A percentile compares a stretch with the other conserved stretches of the same genome.
These are phyloP conservation scores for Aspergillus conjunctus DNA, from an alignment of 495 filamentous ascomycete genomes.

Conservation along the genomic window DNA sequence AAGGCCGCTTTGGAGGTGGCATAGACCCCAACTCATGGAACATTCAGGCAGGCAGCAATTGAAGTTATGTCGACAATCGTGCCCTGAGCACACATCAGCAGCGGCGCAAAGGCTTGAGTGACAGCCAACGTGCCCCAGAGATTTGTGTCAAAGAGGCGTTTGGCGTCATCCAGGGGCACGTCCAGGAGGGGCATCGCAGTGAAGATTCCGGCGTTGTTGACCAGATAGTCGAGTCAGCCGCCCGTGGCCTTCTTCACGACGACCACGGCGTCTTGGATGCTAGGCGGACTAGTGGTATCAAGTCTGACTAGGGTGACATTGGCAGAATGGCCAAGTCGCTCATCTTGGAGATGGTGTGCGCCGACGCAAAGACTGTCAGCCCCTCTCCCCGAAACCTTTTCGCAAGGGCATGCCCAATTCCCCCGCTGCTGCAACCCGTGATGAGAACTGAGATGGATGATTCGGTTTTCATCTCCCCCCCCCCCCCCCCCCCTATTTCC, in stretches of 20 bases:
- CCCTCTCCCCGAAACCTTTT: neutral
- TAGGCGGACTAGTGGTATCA: neutral
- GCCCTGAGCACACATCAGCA: slow-evolving; percentile 54
- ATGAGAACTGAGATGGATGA: too few species aligned
- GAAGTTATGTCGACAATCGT: slow-evolving; percentile 56
- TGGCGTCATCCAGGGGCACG: slow-evolving; percentile 50
- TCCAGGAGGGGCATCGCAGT: slow-evolving; percentile 47
- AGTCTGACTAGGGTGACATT: neutral
- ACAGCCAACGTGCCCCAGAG: slow-evolving; percentile 59
- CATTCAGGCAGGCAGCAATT: slow-evolving; percentile 39
- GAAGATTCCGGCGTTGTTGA: slow-evolving; percentile 15
- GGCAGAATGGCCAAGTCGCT: neutral
- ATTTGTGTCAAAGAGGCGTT: slow-evolving; percentile 61
- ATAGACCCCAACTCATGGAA: slow-evolving; percentile 8
- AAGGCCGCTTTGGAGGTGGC: slow-evolving; percentile 3
- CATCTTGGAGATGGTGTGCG: neutral
- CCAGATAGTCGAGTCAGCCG: slow-evolving; percentile 7
- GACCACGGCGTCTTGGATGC: neutral
- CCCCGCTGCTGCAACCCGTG: neutral
- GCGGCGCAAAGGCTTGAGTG: slow-evolving; percentile 55
- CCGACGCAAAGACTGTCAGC: neutral
- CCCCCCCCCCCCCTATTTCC: too few species aligned
- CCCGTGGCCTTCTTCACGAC: neutral
- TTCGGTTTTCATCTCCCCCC: too few species aligned
- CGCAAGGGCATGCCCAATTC: neutral